Evolutionary conservation across 305 asterid species (phyloP), one percentile per base, ranked within the genome.

Genomic region (Fraxinus sp.): DNA sequence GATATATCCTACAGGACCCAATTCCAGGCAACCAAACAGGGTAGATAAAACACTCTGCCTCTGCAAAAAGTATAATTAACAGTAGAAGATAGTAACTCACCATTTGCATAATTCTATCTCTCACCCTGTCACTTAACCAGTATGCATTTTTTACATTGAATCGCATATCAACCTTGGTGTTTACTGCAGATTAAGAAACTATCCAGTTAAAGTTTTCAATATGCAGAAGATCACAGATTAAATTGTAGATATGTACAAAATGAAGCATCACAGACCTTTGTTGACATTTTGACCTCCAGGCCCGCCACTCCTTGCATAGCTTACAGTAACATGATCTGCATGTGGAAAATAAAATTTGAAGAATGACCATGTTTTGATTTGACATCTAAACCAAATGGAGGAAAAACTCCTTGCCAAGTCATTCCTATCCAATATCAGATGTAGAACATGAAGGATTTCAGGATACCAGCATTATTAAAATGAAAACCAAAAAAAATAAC

Each of bases 201-300:
- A 52, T 77, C 64, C 76, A 85, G 64, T 77, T 49, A 77, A 88
- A 52, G 39, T 9, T 64, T 81, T 52, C 46, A 84, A 70, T 52
- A 70, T 24, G 33, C 64, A 70, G 41, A 62, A 44, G 39, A 22
- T 49, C 30, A 28, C 76, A 18, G 62, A 66, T 52, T 2, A 24
- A 64, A 20, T 76, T 52, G 46, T 22, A 75, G 30, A 32, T 22
- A 78, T 36, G 78, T 52, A 84, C 24, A 32, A 77, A 73, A 78
- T 9, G 32, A 79, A 83, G 84, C 82, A 78, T 76, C 81, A 64
- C 89, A 78, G 26, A 92, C 99, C 96, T 94, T 92, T 95, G 84
- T 95, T 94, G 86, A 95, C 99, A 90, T 95, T 93, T 92, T 94
- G 98, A 78, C 97, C 99, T 83, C 97, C 98, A 83, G 98, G 98